phyloP scores from a whole-genome alignment of 192 early-diverging fungal genomes.

The Backusella macrospora region DNA sequence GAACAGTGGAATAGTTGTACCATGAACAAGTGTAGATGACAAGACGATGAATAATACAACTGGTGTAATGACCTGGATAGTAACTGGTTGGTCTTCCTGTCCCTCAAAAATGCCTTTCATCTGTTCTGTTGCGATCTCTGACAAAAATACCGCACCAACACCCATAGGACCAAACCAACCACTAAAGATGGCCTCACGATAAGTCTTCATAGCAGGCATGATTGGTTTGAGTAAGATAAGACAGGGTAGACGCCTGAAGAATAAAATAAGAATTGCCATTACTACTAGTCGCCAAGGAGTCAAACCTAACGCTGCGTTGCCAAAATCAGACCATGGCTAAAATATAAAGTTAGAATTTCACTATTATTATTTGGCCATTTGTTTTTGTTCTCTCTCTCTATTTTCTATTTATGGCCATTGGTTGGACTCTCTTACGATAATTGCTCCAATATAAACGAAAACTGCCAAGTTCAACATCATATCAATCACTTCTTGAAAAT shows the following conservation, averaged over 20 bases:
- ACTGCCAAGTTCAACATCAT: slow-evolving; percentile 83
- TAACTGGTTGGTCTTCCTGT: slow-evolving; percentile 10
- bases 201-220: slow-evolving; percentile 72
- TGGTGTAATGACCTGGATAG: slow-evolving; percentile 46
- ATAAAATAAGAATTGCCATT: slow-evolving; percentile 62
- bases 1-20: slow-evolving; percentile 79
- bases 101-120: slow-evolving; percentile 28
- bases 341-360: background rate
- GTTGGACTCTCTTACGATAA: slow-evolving; percentile 47
- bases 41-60: slow-evolving; percentile 76
- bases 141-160: slow-evolving; percentile 55
- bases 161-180: slow-evolving; percentile 93
- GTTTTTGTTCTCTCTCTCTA: no score
- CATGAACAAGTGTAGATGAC: slow-evolving; percentile 82
- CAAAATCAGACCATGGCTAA: slow-evolving; percentile 68
- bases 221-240: slow-evolving; percentile 61
- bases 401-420: background rate
- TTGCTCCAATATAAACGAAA: slow-evolving; percentile 86
- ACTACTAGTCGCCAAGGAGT: slow-evolving; percentile 71
- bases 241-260: slow-evolving; percentile 75
- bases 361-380: background rate
- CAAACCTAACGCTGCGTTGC: slow-evolving; percentile 51
- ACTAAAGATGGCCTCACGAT: slow-evolving; percentile 77
- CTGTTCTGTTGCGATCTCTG: slow-evolving; percentile 47
- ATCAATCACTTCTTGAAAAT: slow-evolving; percentile 90